Conservation (phyloP, 306 rosid genomes). For the Lathyrus sativus region DNA sequence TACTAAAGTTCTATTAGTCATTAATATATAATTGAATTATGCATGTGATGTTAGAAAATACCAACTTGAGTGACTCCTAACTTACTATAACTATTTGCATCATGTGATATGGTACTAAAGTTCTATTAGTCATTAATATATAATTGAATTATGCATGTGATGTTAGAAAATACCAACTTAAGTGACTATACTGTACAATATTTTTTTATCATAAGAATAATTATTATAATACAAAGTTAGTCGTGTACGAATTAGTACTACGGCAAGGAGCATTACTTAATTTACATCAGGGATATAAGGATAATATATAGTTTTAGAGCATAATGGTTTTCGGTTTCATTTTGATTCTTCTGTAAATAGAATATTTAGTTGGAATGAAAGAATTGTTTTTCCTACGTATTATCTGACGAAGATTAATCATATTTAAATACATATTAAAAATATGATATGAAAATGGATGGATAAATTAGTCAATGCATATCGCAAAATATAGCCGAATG, state of each 20-base stretch:
- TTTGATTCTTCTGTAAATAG: no score
- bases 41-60: no score
- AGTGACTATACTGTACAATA: not conserved
- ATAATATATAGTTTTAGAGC: constrained; percentile 5
- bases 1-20: no score
- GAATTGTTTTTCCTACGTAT: no score
- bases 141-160: not conserved
- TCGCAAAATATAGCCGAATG: not conserved
- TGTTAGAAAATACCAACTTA: constrained; percentile 7
- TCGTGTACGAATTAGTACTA: constrained; percentile 20
- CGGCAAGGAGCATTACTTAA: constrained; percentile 4
- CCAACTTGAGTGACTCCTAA: constrained; percentile 8
- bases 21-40: no score
- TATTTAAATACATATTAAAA: no score
- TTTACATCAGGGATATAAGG: not conserved
- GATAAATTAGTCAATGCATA: constrained; percentile 3
- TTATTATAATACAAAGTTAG: not conserved
- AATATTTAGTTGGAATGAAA: no score
- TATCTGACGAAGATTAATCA: no score
- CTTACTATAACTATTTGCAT: no score
- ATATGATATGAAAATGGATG: not conserved
- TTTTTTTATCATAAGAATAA: not conserved
- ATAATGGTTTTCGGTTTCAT: no score
- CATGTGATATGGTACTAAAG: not conserved
- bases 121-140: not conserved